A percentile compares a stretch with the other conserved stretches of the same genome.
phyloP scores from a whole-genome alignment of 2,329 filamentous ascomycete genomes.

The Trichoderma arundinaceum region DNA sequence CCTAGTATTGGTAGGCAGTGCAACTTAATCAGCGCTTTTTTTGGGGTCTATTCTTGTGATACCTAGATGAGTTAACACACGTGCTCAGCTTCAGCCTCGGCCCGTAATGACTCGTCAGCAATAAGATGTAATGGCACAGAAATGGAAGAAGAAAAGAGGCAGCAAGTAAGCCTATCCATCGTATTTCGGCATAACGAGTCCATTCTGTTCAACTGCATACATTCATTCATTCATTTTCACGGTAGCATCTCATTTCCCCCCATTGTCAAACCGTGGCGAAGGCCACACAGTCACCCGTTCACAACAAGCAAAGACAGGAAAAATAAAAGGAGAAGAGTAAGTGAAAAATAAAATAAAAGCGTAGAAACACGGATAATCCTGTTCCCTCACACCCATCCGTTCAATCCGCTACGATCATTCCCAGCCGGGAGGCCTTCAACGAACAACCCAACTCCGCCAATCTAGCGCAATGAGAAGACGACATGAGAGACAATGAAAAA shows the following conservation, averaged over 20 bases:
- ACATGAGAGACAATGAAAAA: slow-evolving; percentile 35
- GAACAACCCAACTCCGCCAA: slow-evolving; percentile 39
- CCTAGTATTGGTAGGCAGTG: too few species aligned
- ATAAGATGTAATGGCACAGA: neutral
- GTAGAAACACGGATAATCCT: slow-evolving; percentile 30
- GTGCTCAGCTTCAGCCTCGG: slow-evolving; percentile 5
- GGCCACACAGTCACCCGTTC: slow-evolving; percentile 1
- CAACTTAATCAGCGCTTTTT: neutral
- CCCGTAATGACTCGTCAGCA: neutral
- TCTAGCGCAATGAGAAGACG: slow-evolving; percentile 39
- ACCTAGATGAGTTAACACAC: neutral
- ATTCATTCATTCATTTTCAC: neutral
- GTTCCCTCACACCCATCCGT: slow-evolving; percentile 33
- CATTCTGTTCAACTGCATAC: neutral
- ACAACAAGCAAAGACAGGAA: neutral
- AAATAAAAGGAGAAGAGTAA: neutral
- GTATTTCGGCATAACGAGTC: neutral
- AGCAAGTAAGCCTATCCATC: neutral
- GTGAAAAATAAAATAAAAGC: slow-evolving; percentile 15
- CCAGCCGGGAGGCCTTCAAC: slow-evolving; percentile 35
- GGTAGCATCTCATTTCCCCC: neutral
- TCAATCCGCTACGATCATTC: slow-evolving; percentile 37
- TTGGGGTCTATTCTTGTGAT: too few species aligned
- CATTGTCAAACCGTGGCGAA: neutral
- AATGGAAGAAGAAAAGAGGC: neutral